Base-by-base conservation (phyloP, 169 alveolate species). In the Babesia divergens region DNA sequence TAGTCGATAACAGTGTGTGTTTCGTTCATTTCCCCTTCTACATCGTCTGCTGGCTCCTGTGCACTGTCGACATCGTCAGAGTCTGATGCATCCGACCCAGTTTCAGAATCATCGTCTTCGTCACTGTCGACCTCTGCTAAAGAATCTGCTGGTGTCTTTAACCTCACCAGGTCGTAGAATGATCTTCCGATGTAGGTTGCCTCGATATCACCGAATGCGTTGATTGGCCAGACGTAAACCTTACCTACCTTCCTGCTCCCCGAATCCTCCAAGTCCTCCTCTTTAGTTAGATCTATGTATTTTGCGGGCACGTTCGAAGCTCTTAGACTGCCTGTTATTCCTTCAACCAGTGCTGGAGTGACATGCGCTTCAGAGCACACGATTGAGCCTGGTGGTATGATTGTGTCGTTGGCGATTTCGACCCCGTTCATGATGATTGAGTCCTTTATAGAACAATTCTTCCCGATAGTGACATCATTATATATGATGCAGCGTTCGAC, bases 401-500 rank as follows among this genome's bases (percentile, higher is more conserved):
- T 53, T 14, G 49, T 32, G 32, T 49, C 64, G 31, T 72, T 67
- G 18, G 37, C 67, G 37, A 72, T 72, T 5, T 28, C 37, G 11
- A 47, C 72, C n/a, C 59, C 60, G 68, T 72, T 50, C 83, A 72
- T 72, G 72, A 72, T 62, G 66, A 72, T 60, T 0, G 83, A 46
- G 68, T 72, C 74, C 14, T 35, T 6, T 34, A 72, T 28, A 3
- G 13, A 18, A 29, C 83, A 72, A 8, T 72, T 47, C 20, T 16
- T 40, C 9, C 74, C 75, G 13, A 72, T 58, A 18, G 35, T 22
- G 8, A 64, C 83, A 18, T 59, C 69, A 24, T 64, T 65, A 34
- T 34, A 72, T 16, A 72, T 31, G 9, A 72, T 60, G 54, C 83
- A 56, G 37, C 68, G 55, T 13, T 29, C 22, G 16, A 72, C 35